Evolutionary conservation across 2,329 filamentous ascomycete genomes (phyloP).

Genomic region (Epichloe sylvatica): DNA sequence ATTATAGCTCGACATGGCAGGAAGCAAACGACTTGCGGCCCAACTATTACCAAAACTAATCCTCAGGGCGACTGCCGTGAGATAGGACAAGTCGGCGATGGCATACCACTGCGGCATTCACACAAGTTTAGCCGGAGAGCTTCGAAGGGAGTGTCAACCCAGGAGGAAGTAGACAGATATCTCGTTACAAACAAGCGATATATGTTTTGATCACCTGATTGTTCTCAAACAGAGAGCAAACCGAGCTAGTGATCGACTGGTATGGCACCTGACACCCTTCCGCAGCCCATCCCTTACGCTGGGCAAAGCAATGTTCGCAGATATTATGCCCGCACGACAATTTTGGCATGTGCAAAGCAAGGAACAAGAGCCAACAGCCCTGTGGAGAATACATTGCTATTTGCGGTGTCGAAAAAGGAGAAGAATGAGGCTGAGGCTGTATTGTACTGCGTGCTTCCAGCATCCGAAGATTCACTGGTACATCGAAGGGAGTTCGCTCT

Average conservation of each 20-base stretch:
- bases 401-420: too few species aligned
- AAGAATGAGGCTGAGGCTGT: too few species aligned
- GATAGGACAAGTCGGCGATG: neutral
- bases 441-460: too few species aligned
- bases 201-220: neutral
- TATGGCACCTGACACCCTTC: neutral
- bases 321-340: neutral
- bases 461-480: neutral
- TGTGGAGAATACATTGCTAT: too few species aligned
- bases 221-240: neutral
- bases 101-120: too few species aligned
- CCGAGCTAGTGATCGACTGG: neutral
- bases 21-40: neutral
- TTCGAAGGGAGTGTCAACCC: too few species aligned
- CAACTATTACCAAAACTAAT: neutral
- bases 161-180: neutral
- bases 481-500: neutral
- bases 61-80: neutral
- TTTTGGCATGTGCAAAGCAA: neutral
- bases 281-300: neutral
- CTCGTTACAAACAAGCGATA: neutral
- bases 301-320: neutral
- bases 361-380: too few species aligned
- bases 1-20: neutral
- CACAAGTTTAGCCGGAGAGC: too few species aligned